phyloP scores from a whole-genome alignment of 2,329 filamentous ascomycete genomes.

The Pseudogymnoascus sp. region DNA sequence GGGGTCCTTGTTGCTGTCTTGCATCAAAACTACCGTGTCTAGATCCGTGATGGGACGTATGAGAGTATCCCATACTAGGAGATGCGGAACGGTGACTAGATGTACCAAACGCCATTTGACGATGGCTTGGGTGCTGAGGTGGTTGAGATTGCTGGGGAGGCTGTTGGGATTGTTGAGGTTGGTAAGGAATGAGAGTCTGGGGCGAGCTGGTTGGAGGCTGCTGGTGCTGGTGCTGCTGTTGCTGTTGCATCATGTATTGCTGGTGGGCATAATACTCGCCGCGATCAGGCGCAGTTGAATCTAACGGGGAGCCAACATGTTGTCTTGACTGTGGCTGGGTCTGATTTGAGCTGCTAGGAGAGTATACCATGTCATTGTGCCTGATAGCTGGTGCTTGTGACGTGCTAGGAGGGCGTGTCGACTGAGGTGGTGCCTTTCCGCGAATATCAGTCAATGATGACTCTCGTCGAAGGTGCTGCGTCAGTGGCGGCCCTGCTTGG shows the following conservation, averaged over 20 bases:
- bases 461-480: constrained; percentile 23
- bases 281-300: constrained; percentile 22
- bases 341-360: constrained; percentile 21
- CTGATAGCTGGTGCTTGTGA: constrained; percentile 21
- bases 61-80: constrained; percentile 16
- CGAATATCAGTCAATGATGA: constrained; percentile 23
- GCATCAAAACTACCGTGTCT: constrained; percentile 26
- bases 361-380: constrained; percentile 28
- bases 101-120: constrained; percentile 24
- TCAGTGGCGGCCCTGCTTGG: constrained; percentile 22
- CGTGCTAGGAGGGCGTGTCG: constrained; percentile 19
- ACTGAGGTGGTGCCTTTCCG: constrained; percentile 19
- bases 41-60: constrained; percentile 22
- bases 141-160: constrained; percentile 12
- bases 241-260: constrained; percentile 21
- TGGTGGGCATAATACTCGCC: constrained; percentile 25
- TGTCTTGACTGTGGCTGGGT: constrained; percentile 17
- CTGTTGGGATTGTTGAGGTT: constrained; percentile 18
- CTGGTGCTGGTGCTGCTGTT: constrained; percentile 16
- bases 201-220: constrained; percentile 21
- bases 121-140: constrained; percentile 18
- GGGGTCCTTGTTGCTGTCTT: constrained; percentile 3
- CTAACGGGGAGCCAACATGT: constrained; percentile 22
- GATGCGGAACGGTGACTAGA: constrained; percentile 21
- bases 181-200: constrained; percentile 19